Evolutionary conservation across 1,139 yeast species (phyloP), one percentile per base, ranked within the genome.

Genomic region (Meyerozyma smithsonii): DNA sequence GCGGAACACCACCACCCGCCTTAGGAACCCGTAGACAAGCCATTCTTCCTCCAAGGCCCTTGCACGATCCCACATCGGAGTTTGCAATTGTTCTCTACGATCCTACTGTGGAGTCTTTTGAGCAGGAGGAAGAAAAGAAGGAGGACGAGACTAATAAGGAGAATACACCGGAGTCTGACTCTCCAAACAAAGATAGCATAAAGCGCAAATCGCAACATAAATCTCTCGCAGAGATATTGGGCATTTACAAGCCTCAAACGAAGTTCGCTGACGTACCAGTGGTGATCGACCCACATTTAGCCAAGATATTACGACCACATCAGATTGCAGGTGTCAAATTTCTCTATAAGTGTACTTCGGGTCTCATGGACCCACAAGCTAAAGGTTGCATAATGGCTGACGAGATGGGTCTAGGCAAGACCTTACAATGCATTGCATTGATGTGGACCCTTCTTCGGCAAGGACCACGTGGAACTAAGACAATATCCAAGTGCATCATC

Each of bases 341-440:
- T 57, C 65, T 92, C 43, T 92, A 89, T 56, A 67, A 92, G 43
- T 90, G 97, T 60, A 88, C 95, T 1, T 77, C 97, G 0, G 98
- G 99, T 0, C 64, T 90, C 35, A 74, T 88, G 20, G 95, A 89
- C 54, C 79, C 89, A 2, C 72, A 81, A 33, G 97, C 97, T 0
- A 81, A 84, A 56, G 99, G 99, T 1, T 92, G 98, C 58, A 94
- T 92, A 40, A 92, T 92, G 98, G 99, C 99, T 0, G 99, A 92
- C 66, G 99, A 89, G 64, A 92, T 92, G 98, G 98, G 98, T 2
- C 71, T 92, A 35, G 98, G 98, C 19, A 92, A 92, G 58, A 92
- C 99, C 0, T 69, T 92, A 34, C 99, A 92, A 60, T 94, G 98
- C 59, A 74, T 92, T 36, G 74, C 97, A 0, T 69, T 92, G 34